Evolutionary conservation across 2,329 filamentous ascomycete genomes (phyloP).

Genomic region (Aotearoamyces nothofagi): DNA sequence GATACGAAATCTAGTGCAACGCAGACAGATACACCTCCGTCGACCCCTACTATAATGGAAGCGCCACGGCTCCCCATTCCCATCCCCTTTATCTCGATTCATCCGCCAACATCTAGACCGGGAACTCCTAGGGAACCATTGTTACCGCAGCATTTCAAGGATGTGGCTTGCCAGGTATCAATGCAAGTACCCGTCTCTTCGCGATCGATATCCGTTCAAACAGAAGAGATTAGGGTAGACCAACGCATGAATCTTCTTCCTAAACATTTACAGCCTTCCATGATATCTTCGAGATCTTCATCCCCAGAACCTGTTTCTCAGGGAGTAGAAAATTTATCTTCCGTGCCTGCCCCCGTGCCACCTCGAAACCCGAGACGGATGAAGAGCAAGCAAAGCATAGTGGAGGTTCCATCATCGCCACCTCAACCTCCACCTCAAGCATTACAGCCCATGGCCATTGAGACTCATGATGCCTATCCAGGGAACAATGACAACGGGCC

Average conservation of each 20-base stretch:
- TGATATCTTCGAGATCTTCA: conserved; percentile 46
- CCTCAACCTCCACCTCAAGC: conserved; percentile 15
- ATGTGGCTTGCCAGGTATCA: conserved; percentile 66
- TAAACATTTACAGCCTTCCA: conserved; percentile 63
- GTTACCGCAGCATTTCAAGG: conserved; percentile 70
- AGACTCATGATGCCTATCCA: conserved; percentile 51
- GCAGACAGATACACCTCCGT: conserved; percentile 34
- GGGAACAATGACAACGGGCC: conserved; percentile 72
- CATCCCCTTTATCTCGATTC: conserved; percentile 81
- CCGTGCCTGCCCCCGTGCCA: conserved; percentile 36
- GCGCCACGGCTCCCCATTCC: conserved; percentile 26
- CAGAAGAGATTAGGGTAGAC: conserved; percentile 80
- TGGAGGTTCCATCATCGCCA: conserved; percentile 32
- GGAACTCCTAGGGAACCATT: conserved; percentile 58
- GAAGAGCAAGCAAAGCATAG: conserved; percentile 28
- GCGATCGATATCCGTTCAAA: conserved; percentile 49
- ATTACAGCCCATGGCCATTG: too few species aligned
- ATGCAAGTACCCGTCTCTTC: conserved; percentile 26
- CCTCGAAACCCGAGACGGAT: conserved; percentile 46
- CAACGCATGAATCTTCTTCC: conserved; percentile 61
- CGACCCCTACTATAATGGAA: conserved; percentile 11
- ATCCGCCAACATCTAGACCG: conserved; percentile 76
- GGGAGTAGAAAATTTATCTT: conserved; percentile 29
- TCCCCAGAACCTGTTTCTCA: conserved; percentile 30
- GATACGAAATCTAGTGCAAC: conserved; percentile 41